Base-by-base conservation (phyloP, 345 rosid genomes). In the Hypericum perforatum region DNA sequence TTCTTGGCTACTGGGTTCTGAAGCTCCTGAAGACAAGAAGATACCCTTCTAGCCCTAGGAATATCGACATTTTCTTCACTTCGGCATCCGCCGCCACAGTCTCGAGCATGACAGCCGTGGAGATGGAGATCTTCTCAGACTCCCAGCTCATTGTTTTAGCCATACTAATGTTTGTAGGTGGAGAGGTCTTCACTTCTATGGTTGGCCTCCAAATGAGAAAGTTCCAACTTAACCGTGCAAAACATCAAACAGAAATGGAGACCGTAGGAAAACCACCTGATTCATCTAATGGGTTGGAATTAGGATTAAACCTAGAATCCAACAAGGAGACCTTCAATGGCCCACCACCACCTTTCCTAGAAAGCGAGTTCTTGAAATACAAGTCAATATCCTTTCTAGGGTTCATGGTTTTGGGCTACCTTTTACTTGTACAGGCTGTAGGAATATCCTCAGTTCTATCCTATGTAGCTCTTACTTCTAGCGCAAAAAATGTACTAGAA, bases 131-230 rank as follows among this genome's bases (percentile, higher is more conserved):
- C 5, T 45, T 45, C 15, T 45, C 49, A 8, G 49, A 45, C 49
- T 11, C 16, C 49, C 49, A 45, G 49, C 49, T 45, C 13, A 14
- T 45, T 16, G 6, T 45, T 16, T n/a, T 45, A 16, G 16, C 49
- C 49, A 45, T 49, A 13, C 47, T 41, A 48, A 11, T 8, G 22
- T 41, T 61, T 2, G 9, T 14, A 0, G 86, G 86, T 14, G 80
- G 86, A 0, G 77, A 75, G 38, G 70, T 77, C 7, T 73, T 77
- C 60, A 68, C 64, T 48, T 80, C 86, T 55, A 47, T 75, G 70
- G 45, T 71, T n/a, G 74, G 68, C 7, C 71, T 77, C 14, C 60
- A 49, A 11, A 9, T 65, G 3, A 48, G 13, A 1, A 51, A 11
- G 15, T 45, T 12, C 45, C 49, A 45, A 37, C 5, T 32, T 7